phyloP scores from a whole-genome alignment of 345 rosid genomes.

The Eucalyptus polyanthemos region DNA sequence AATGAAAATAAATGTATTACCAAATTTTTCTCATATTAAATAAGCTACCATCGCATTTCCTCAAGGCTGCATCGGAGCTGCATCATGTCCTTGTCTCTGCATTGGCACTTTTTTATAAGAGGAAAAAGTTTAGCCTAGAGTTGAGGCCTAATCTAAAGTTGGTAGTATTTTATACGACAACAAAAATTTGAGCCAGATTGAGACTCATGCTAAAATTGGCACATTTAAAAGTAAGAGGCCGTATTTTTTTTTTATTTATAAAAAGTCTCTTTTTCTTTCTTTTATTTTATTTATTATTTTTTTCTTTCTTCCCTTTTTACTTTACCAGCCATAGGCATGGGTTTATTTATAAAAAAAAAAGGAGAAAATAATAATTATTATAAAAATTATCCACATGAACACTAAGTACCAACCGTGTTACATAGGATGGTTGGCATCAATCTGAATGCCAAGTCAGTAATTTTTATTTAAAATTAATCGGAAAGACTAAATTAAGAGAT shows the following conservation, averaged over 20 bases:
- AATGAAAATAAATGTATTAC: not conserved
- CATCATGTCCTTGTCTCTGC: not conserved
- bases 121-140: no score
- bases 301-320: no score
- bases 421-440: rapidly evolving
- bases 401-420: rapidly evolving
- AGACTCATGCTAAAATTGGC: not conserved
- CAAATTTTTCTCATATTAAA: not conserved
- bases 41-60: not conserved
- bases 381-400: rapidly evolving
- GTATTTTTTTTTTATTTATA: no score
- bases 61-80: not conserved
- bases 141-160: no score
- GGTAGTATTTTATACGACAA: rapidly evolving
- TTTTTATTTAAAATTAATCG: no score
- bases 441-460: rapidly evolving
- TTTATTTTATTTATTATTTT: no score
- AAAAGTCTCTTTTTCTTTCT: no score
- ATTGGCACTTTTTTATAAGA: not conserved
- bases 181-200: not conserved
- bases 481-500: rapidly evolving
- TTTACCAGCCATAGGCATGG: rapidly evolving
- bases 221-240: not conserved
- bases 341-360: no score
- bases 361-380: no score